A percentile compares a stretch with the other conserved stretches of the same genome.
Evolutionary conservation across 1,139 yeast genomes (phyloP).

Genomic region (Diutina rugosa): DNA sequence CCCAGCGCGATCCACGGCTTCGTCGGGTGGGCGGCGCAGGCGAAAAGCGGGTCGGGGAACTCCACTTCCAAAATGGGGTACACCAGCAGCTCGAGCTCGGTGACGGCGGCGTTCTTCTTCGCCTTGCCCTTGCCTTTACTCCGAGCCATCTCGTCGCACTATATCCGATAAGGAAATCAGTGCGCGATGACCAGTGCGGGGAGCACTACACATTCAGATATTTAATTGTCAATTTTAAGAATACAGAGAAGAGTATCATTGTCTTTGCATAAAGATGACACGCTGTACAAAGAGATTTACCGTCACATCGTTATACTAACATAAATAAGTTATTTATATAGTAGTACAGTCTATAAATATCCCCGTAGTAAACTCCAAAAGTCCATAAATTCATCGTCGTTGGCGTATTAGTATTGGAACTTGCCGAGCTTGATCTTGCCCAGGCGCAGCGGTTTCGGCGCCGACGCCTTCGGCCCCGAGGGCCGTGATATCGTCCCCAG

Average conservation of each 20-base stretch:
- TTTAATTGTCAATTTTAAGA: no score
- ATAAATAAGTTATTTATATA: no score
- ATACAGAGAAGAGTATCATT: no score
- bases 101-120: constrained; percentile 16
- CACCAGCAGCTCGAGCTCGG: constrained; percentile 21
- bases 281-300: no score
- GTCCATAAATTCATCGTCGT: no score
- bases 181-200: no score
- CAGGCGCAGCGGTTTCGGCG: background rate
- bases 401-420: background rate
- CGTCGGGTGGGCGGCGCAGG: constrained; percentile 73
- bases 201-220: no score
- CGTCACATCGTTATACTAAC: no score
- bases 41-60: constrained; percentile 53
- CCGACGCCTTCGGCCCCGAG: background rate
- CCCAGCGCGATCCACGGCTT: constrained; percentile 57
- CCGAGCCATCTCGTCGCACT: background rate
- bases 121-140: constrained; percentile 1
- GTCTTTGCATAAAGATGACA: no score
- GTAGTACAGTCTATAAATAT: no score
- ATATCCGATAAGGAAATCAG: no score
- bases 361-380: no score
- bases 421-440: background rate
- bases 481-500: background rate
- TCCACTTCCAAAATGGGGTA: constrained; percentile 41